Evolutionary conservation across 225 moss, liverwort and hornwort species (phyloP), one percentile per base, ranked within the genome.

Genomic region (Sphagnum tenellum): DNA sequence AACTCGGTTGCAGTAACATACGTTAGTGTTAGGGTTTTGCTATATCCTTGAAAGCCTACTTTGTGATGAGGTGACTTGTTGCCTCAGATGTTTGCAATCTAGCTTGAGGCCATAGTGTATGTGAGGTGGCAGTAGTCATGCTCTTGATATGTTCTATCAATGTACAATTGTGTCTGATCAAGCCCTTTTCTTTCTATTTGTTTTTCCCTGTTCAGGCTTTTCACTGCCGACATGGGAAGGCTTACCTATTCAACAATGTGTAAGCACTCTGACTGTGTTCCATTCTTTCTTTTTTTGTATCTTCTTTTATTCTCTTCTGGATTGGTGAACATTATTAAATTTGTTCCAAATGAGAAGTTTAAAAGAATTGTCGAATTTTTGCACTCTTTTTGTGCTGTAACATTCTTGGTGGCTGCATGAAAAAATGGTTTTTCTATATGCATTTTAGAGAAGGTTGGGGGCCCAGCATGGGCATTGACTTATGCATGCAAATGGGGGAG

Each of bases 191-290:
- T 64, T 9, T 58, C 8, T 67, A 11, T 49, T 49, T 9, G 57
- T 56, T 29, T 9, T 69, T 55, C 55, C n/a, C 50, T 54, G 29
- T 71, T 73, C 74, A 92, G 90, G 49, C 78, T 57, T 98, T 98
- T 72, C 92, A 98, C 69, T 93, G 98, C 77, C 85, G 86, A 72
- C 87, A 84, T 65, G 98, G 98, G 63, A 90, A 93, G 84, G 98
- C 98, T 5, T 98, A 98, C 69, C 81, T 98, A 54, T 98, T 98
- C 84, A 90, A 88, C 73, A 93, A 93, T 67, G 93, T 98, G 83
- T 92, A 92, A 92, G 48, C 57, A 44, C 56, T 53, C 12, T 29
- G 8, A 56, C 44, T 44, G 9, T 52, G 52, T 13, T 47, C 1
- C 4, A 47, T 60, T 44, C 57, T 5, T 45, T 6, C 57, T 9